Evolutionary conservation across 305 asterid genomes (phyloP), one percentile per base, ranked within the genome.

Genomic region (Fraxinus sp.): DNA sequence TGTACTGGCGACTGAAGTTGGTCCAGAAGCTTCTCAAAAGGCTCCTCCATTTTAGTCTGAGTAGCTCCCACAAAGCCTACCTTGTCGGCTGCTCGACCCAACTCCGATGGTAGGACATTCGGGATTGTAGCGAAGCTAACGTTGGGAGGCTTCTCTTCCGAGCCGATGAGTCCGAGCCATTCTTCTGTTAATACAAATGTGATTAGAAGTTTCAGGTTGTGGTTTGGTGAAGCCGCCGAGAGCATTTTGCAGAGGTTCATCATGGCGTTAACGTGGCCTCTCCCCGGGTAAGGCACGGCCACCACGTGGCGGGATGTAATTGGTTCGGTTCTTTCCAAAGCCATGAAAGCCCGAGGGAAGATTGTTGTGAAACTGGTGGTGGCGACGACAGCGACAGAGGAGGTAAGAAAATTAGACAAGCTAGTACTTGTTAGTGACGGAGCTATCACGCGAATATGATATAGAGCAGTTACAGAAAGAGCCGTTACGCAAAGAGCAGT

Each of bases 221-320:
- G 88, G 75, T 1, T 46, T 28, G 18, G 39, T 30, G 75, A 70
- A 30, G 75, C 75, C 39, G 36, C 75, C 2, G 86, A 37, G 75
- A 92, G 89, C 14, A 87, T 89, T 85, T 91, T 92, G 91, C 93
- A 90, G 83, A 94, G 90, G 88, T 94, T 94, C 93, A 92, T 89
- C 91, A 92, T 86, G 0, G 96, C 94, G 83, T 93, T 93, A 55
- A 95, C 83, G 90, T 95, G 98, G 81, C 98, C 96, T 20, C 97
- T 75, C 16, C 97, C 96, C 41, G 98, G 98, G 49, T 90, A 92
- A 0, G 98, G 96, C 0, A 91, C 86, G 22, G 90, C 97, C 70
- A 94, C 92, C 84, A 90, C 88, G 85, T 91, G 93, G 85, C 89
- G 77, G 0, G 74, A n/a, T 36, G 13, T 64, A 59, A 35, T 83